phyloP scores from a whole-genome alignment of 2,329 filamentous ascomycete genomes.

The Teratosphaeria pseudoeucalypti region DNA sequence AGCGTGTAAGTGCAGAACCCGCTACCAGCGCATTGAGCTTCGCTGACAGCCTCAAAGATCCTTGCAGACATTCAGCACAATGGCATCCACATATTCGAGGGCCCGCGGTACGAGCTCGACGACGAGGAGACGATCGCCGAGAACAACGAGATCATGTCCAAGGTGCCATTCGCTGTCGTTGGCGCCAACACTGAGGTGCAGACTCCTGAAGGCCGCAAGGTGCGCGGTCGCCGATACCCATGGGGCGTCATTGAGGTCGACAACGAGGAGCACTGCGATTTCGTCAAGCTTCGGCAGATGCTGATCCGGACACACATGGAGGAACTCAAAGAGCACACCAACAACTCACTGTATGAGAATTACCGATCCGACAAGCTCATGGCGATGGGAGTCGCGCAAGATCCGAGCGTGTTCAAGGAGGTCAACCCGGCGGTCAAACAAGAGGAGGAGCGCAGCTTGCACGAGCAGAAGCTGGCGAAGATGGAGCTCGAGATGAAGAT shows the following conservation, averaged over 20 bases:
- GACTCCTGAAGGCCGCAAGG: constrained; percentile 84
- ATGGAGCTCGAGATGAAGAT: constrained; percentile 99
- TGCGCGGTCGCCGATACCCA: constrained; percentile 89
- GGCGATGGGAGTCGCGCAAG: constrained; percentile 95
- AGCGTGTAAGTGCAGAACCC: constrained; percentile 58
- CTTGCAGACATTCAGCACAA: constrained; percentile 94
- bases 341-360: constrained; percentile 98
- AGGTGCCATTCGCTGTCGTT: constrained; percentile 96
- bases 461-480: constrained; percentile 99
- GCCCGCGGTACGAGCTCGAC: constrained; percentile 94
- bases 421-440: constrained; percentile 99
- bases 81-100: constrained; percentile 97
- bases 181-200: constrained; percentile 92
- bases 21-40: neutral
- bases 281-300: constrained; percentile 99
- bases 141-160: constrained; percentile 99
- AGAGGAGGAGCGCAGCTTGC: constrained; percentile 92
- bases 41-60: constrained; percentile 50
- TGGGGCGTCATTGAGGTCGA: constrained; percentile 99
- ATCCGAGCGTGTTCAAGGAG: constrained; percentile 99
- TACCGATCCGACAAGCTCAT: constrained; percentile 99
- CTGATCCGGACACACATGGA: constrained; percentile 99
- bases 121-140: constrained; percentile 99
- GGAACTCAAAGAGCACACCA: constrained; percentile 99
- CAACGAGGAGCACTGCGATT: constrained; percentile 99